Percentiles rank a stretch among this genome's conserved stretches.
Conservation (phyloP, 2,329 filamentous ascomycete species). For the Chaetomiaceae sp. region DNA sequence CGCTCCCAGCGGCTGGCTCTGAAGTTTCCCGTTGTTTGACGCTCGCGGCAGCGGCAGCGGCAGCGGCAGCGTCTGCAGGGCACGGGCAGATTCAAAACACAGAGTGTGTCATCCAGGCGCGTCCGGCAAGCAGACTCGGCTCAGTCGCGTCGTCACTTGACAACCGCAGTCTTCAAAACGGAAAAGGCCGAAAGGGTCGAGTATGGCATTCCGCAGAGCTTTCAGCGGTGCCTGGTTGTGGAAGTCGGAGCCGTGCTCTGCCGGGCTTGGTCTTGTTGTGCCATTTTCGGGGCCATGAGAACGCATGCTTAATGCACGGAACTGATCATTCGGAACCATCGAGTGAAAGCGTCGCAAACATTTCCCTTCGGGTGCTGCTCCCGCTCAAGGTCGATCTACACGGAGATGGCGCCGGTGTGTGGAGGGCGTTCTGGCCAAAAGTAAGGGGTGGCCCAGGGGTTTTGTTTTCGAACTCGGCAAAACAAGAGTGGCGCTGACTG, state of each 20-base stretch:
- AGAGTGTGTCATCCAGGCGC: constrained; percentile 24
- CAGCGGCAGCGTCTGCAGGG: constrained; percentile 22
- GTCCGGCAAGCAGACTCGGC: constrained; percentile 13
- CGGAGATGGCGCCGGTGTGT: constrained; percentile 6
- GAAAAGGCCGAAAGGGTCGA: constrained; percentile 7
- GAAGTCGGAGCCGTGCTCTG: too few relatives aligned
- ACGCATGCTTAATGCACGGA: constrained; percentile 6
- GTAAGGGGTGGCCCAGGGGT: not conserved
- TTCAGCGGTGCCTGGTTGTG: too few relatives aligned
- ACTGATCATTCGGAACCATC: too few relatives aligned
- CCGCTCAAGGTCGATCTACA: constrained; percentile 17
- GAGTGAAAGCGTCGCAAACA: not conserved
- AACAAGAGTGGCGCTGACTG: not conserved
- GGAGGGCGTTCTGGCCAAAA: not conserved
- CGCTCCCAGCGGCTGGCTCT: constrained; percentile 14
- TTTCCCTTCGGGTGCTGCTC: not conserved
- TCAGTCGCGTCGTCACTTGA: constrained; percentile 7
- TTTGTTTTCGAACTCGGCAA: not conserved
- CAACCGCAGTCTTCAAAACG: constrained; percentile 8
- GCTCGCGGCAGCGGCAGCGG: constrained; percentile 13
- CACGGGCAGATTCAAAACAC: constrained; percentile 25
- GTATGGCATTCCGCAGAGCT: too few relatives aligned
- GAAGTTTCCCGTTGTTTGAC: constrained; percentile 20
- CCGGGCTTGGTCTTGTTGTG: not conserved
- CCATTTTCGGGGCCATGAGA: not conserved